Base-by-base conservation (phyloP, 1,284 basidiomycete species). In the Trichosporon sp. region DNA sequence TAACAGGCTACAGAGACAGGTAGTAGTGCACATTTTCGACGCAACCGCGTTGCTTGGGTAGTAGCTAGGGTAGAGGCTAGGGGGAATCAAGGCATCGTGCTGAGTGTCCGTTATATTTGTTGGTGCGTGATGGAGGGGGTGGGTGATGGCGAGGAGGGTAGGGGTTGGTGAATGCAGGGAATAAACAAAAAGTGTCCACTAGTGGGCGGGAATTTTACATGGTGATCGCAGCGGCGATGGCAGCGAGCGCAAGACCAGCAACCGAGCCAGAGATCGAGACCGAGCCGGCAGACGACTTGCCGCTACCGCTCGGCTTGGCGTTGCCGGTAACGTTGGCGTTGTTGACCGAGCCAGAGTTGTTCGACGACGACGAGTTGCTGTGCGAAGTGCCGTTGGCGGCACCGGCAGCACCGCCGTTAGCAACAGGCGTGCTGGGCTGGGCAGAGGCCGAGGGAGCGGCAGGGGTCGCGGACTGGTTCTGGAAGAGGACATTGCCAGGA, bases 341-440 rank as follows among this genome's bases (percentile, higher is more conserved):
- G 40, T 32, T 34, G 31, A 65, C 52, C 25, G 61, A 62, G 31
- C 60, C 74, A 44, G 75, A 70, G 31, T 66, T 61, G 71, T 54
- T 54, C 27, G 27, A 31, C 49, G 49, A 31, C 49, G 49, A 54
- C 14, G 16, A n/a, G 49, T n/a, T n/a, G 21, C 13, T 29, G 49
- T 27, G 16, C 10, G 46, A 9, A 16, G 46, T 27, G 46, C 23
- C 46, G 46, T 27, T 29, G 49, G 29, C n/a, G 49, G 25, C 27
- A 6, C 25, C 16, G 14, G 27, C n/a, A n/a, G n/a, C n/a, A n/a
- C n/a, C n/a, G 46, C 23, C 46, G 46, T 27, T 29, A 27, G 29
- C n/a, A 27, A 16, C 27, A 6, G 14, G 8, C 6, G 27, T n/a
- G 49, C 19, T 29, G 14, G 49, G 14, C 27, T 27, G 19, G 27